phyloP scores from a whole-genome alignment of 2,329 filamentous ascomycete genomes.

The Apiospora malaysiana region DNA sequence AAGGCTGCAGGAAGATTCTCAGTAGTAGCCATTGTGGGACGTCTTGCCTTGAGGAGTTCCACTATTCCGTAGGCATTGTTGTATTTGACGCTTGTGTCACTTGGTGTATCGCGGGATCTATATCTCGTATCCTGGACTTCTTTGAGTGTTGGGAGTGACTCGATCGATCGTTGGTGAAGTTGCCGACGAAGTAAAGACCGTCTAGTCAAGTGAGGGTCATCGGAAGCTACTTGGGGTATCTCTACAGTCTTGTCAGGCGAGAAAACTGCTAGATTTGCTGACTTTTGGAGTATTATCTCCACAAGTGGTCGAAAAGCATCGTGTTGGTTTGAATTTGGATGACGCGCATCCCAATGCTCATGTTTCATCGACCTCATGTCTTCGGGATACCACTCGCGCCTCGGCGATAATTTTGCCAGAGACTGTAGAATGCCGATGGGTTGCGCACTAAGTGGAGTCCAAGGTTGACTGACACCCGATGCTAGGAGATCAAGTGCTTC shows the following conservation, averaged over 20 bases:
- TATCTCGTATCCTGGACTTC: slow-evolving; percentile 27
- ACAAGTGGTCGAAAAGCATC: slow-evolving; percentile 43
- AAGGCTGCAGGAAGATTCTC: slow-evolving; percentile 30
- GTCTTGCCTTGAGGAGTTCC: slow-evolving; percentile 25
- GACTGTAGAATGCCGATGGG: slow-evolving; percentile 25
- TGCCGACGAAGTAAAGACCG: slow-evolving; percentile 35
- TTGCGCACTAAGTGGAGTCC: slow-evolving; percentile 40
- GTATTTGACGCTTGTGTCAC: slow-evolving; percentile 28
- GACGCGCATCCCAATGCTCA: slow-evolving; percentile 38
- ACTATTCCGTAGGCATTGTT: slow-evolving; percentile 29
- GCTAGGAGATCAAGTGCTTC: slow-evolving; percentile 58
- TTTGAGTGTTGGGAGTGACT: slow-evolving; percentile 22
- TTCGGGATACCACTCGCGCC: slow-evolving; percentile 45
- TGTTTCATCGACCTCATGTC: slow-evolving; percentile 40
- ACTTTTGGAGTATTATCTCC: slow-evolving; percentile 38
- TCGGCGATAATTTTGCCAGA: slow-evolving; percentile 39
- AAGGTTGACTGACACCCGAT: slow-evolving; percentile 47
- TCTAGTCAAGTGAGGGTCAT: slow-evolving; percentile 28
- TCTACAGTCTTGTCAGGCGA: background rate
- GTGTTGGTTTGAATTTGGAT: slow-evolving; percentile 45
- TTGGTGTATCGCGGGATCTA: slow-evolving; percentile 29
- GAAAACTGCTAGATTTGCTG: slow-evolving; percentile 32
- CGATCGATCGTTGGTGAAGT: slow-evolving; percentile 32
- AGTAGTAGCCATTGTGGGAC: slow-evolving; percentile 29
- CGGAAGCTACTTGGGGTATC: no score